Evolutionary conservation across 139 green algal species (phyloP).

Genomic region (Closterium sp.): DNA sequence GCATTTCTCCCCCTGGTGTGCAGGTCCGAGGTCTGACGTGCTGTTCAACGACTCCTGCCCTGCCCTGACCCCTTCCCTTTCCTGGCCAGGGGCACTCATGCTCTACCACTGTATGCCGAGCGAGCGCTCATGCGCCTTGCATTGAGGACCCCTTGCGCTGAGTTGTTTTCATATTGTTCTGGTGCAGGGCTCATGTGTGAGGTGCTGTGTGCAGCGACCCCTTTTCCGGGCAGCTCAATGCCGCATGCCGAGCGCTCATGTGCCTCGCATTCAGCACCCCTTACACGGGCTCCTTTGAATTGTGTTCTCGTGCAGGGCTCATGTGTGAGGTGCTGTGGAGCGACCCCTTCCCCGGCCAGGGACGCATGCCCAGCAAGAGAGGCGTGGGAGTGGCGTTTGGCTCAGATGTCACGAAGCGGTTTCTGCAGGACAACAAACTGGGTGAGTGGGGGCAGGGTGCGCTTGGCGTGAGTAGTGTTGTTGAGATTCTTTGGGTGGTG

Average conservation of each 20-base stretch:
- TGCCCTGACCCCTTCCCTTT: too few species aligned
- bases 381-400: conserved; percentile 80
- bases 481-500: too few species aligned
- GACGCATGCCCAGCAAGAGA: conserved; percentile 79
- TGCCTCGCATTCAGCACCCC: too few species aligned
- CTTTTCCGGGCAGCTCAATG: neutral
- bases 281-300: too few species aligned
- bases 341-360: conserved; percentile 75
- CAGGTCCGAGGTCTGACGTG: conserved; percentile 91
- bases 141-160: too few species aligned
- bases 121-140: too few species aligned
- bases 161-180: too few species aligned
- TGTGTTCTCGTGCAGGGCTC: conserved; percentile 64
- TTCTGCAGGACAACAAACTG: conserved; percentile 84
- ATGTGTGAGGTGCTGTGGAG: conserved; percentile 98
- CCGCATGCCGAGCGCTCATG: too few species aligned
- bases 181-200: conserved; percentile 90
- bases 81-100: neutral
- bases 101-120: too few species aligned
- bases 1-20: neutral
- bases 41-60: conserved; percentile 92
- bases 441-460: conserved; percentile 42
- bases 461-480: neutral
- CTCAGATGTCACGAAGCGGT: conserved; percentile 75
- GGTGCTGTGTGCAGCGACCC: too few species aligned